Base-by-base conservation (phyloP, 2,329 filamentous ascomycete genomes). In the Paecilomyces dactylethromorphus region DNA sequence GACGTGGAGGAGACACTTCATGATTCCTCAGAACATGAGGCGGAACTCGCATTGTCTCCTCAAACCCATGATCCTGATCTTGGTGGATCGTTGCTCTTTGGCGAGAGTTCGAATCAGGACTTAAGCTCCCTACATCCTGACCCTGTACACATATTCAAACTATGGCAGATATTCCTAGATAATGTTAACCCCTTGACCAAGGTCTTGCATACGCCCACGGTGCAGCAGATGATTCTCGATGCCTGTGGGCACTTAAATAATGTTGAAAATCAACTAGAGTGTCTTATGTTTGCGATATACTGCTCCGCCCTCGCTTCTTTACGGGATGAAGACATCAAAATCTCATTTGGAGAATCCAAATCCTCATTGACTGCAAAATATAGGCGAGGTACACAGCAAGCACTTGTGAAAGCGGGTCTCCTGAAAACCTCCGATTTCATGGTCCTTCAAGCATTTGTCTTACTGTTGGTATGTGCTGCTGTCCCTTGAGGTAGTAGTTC, bases 391-490 rank as follows among this genome's bases (percentile, higher is more conserved):
- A 63, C 65, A 18, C 63, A 64, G 51, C 54, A 54, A 24, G 66
- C 66, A 1, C 57, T 68, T 50, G 55, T 59, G 35, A 61, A 63
- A 26, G 59, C 62, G 2, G 61, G 59, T 21, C 59, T 68, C 50
- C 59, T 67, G 52, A 58, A 58, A 18, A 68, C 60, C 11, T 63
- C 57, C 58, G 83, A 86, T 64, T 76, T 87, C 62, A 76, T 81
- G 18, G 81, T 82, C 3, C 71, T 88, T 13, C 85, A 87, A 63
- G 82, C 85, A 6, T 69, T 87, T 26, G 72, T 85, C 0, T 73
- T 87, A 22, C 86, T 85, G 62, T 67, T 86, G 69, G 61, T 62
- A 59, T 3, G 61, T 1, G 6, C 26, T 7, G 26, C 7, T 29
- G 26, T 29, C 26, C 26, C 26, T 29, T 29, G 26, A 29, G 26